Conservation (phyloP, 1,139 yeast genomes). For the Saccharomyces pastorianus region DNA sequence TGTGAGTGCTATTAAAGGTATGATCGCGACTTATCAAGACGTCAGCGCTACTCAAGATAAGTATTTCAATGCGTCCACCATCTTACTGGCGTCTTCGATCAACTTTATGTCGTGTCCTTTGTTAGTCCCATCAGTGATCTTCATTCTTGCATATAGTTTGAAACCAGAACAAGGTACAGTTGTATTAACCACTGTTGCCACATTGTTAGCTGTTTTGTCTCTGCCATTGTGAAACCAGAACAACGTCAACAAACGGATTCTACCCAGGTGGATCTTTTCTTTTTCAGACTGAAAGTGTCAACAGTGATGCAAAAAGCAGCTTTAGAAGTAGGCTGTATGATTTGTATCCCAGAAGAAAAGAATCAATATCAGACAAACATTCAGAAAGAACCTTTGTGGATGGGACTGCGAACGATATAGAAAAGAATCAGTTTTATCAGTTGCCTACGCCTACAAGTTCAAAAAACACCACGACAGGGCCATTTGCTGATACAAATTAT, state of each 20-base stretch:
- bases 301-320: slow-evolving; percentile 8
- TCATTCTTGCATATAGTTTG: slow-evolving; percentile 44
- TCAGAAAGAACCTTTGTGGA: slow-evolving; percentile 6
- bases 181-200: slow-evolving; percentile 36
- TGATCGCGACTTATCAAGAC: slow-evolving; percentile 26
- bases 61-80: slow-evolving; percentile 42
- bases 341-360: slow-evolving; percentile 8
- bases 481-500: background rate
- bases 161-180: slow-evolving; percentile 25
- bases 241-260: slow-evolving; percentile 12
- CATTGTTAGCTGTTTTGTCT: slow-evolving; percentile 49
- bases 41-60: slow-evolving; percentile 30
- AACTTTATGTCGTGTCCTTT: slow-evolving; percentile 53
- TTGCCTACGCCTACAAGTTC: slow-evolving; percentile 4
- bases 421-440: slow-evolving; percentile 8
- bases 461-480: background rate
- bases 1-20: slow-evolving; percentile 36
- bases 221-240: slow-evolving; percentile 69
- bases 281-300: slow-evolving; percentile 13
- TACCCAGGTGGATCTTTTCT: slow-evolving; percentile 13
- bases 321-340: slow-evolving; percentile 8
- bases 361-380: slow-evolving; percentile 3
- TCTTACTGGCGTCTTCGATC: slow-evolving; percentile 63
- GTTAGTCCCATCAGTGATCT: slow-evolving; percentile 64
- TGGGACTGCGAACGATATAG: slow-evolving; percentile 4